phyloP scores from a whole-genome alignment of 768 basidiomycete genomes.

The Lactarius sanguifluus region DNA sequence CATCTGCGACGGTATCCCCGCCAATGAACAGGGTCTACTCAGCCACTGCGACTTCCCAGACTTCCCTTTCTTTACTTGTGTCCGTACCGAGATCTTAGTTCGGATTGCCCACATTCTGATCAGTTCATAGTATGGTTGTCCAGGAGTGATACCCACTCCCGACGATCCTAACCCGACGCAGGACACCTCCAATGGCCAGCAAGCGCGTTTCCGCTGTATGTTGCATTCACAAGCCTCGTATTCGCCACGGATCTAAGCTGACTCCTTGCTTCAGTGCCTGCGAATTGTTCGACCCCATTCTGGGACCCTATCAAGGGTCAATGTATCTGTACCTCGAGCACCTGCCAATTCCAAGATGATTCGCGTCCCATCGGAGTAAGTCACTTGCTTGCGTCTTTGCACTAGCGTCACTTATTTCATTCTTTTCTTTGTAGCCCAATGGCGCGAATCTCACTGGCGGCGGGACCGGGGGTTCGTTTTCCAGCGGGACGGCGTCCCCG shows the following conservation, averaged over 20 bases:
- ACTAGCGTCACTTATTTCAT: constrained; percentile 10
- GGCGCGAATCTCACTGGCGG: constrained; percentile 70
- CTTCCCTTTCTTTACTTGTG: constrained; percentile 80
- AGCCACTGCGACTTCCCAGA: constrained; percentile 64
- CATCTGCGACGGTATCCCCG: constrained; percentile 77
- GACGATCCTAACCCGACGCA: constrained; percentile 68
- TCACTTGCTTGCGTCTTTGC: constrained; percentile 24
- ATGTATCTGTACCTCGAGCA: constrained; percentile 58
- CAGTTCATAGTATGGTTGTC: constrained; percentile 66
- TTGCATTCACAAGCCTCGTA: constrained; percentile 15
- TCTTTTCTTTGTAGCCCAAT: constrained; percentile 48
- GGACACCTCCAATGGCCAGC: constrained; percentile 44
- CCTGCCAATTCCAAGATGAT: constrained; percentile 63
- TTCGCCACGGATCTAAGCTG: not conserved
- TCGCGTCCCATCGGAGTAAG: constrained; percentile 65
- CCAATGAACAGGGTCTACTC: constrained; percentile 62
- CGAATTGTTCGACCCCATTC: constrained; percentile 75
- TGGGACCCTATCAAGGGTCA: constrained; percentile 72
- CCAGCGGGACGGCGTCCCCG: constrained; percentile 4
- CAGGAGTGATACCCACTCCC: constrained; percentile 50
- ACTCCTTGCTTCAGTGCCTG: constrained; percentile 46
- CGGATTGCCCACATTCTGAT: not conserved
- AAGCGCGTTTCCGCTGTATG: constrained; percentile 56
- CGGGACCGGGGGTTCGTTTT: constrained; percentile 56
- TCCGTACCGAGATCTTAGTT: constrained; percentile 38